Conservation (phyloP, 768 basidiomycete species). For the Rhodosporidiobolus sp. region DNA sequence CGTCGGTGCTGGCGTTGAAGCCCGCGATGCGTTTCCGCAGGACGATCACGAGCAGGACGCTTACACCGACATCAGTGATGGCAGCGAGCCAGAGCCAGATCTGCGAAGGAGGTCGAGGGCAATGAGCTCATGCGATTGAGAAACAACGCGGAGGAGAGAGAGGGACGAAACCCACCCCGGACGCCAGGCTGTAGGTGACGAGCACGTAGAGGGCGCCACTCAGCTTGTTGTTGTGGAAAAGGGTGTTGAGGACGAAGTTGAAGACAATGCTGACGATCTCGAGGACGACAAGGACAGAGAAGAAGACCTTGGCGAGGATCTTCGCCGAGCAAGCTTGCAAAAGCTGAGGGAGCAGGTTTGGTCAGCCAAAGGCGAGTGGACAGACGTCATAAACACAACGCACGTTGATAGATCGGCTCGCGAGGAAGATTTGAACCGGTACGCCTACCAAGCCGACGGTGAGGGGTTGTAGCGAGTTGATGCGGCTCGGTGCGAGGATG, state of each 20-base stretch:
- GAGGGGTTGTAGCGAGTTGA: no score
- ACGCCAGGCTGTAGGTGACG: neutral
- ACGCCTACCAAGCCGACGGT: no score
- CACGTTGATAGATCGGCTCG: no score
- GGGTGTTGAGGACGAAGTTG: neutral
- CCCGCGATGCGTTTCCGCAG: neutral
- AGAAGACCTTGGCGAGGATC: neutral
- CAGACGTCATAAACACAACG: neutral
- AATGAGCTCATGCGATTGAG: no score
- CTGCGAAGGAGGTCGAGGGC: neutral
- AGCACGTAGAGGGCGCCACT: neutral
- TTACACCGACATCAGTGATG: neutral
- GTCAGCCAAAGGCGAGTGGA: no score
- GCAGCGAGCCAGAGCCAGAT: neutral
- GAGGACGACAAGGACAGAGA: neutral
- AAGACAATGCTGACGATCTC: neutral
- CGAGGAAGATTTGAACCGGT: no score
- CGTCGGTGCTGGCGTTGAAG: neutral
- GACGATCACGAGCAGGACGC: neutral
- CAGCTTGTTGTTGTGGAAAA: neutral
- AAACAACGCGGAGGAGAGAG: no score
- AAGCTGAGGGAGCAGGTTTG: no score
- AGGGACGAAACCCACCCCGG: neutral
- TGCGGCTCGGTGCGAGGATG: no score
- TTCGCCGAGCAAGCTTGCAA: neutral